Percentiles rank a stretch among this genome's conserved stretches.
phyloP scores from a whole-genome alignment of 352 stramenopile species.

The Lagenidium giganteum region DNA sequence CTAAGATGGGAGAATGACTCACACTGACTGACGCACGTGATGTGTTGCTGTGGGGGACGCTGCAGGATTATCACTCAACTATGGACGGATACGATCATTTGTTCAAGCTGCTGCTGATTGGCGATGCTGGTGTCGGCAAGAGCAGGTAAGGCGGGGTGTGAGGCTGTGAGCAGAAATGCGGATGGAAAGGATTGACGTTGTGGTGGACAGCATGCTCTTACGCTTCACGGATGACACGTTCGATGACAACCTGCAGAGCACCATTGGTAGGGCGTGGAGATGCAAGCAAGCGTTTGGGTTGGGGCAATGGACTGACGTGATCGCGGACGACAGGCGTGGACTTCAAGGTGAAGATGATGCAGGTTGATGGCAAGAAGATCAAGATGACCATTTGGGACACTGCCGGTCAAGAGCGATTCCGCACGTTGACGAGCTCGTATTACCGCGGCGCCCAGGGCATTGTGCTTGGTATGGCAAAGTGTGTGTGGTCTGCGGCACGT shows the following conservation, averaged over 20 bases:
- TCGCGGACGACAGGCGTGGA: slow-evolving; percentile 89
- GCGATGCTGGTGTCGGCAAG: slow-evolving; percentile 96
- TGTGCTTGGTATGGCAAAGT: slow-evolving; percentile 76
- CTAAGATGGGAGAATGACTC: too few relatives aligned
- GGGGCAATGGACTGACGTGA: background rate
- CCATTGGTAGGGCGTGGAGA: slow-evolving; percentile 90
- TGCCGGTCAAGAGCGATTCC: slow-evolving; percentile 96
- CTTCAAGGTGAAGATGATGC: slow-evolving; percentile 96
- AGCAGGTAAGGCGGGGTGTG: slow-evolving; percentile 52
- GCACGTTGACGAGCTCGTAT: slow-evolving; percentile 95
- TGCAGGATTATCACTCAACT: too few relatives aligned
- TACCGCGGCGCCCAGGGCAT: slow-evolving; percentile 96
- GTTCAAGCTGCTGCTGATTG: slow-evolving; percentile 97
- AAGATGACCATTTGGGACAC: slow-evolving; percentile 99
- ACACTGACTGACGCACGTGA: too few relatives aligned
- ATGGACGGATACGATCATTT: slow-evolving; percentile 93
- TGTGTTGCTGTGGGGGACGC: too few relatives aligned
- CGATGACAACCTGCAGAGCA: slow-evolving; percentile 95
- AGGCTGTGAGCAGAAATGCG: too few relatives aligned
- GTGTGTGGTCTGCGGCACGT: too few relatives aligned
- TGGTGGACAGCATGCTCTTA: slow-evolving; percentile 86
- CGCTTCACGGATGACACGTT: slow-evolving; percentile 97
- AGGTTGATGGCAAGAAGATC: slow-evolving; percentile 91
- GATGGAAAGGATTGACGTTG: too few relatives aligned
- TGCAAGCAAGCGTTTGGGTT: too few relatives aligned